Conservation (phyloP, 1,284 basidiomycete genomes). For the Amylostereum chailletii region DNA sequence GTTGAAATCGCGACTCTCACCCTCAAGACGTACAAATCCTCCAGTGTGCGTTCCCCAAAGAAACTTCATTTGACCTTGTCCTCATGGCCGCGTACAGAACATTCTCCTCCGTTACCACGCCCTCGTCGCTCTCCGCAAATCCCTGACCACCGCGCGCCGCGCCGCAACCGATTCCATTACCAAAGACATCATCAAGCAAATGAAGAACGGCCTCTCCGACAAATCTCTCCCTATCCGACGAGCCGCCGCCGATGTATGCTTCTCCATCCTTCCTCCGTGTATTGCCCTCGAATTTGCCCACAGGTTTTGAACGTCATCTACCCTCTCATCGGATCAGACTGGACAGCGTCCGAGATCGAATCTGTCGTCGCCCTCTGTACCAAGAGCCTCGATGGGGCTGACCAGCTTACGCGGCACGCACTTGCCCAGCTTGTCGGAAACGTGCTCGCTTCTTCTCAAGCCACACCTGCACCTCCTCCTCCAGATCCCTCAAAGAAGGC, state of each 20-base stretch:
- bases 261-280: neutral
- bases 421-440: constrained; percentile 78
- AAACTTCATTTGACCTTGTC: neutral
- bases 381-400: constrained; percentile 74
- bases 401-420: constrained; percentile 77
- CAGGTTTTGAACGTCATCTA: constrained; percentile 65
- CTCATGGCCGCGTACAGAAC: constrained; percentile 32
- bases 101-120: constrained; percentile 82
- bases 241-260: constrained; percentile 66
- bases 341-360: constrained; percentile 66
- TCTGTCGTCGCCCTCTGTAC: constrained; percentile 59
- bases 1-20: constrained; percentile 68
- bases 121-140: constrained; percentile 68
- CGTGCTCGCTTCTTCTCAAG: constrained; percentile 80
- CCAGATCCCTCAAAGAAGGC: constrained; percentile 50
- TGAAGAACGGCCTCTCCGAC: constrained; percentile 71
- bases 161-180: constrained; percentile 73
- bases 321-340: constrained; percentile 42
- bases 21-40: constrained; percentile 63
- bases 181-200: constrained; percentile 84
- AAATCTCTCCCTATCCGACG: constrained; percentile 85
- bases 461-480: constrained; percentile 46
- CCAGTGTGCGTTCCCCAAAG: constrained; percentile 42
- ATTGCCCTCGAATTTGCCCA: constrained; percentile 6
- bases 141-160: constrained; percentile 69